Evolutionary conservation across 2,329 filamentous ascomycete species (phyloP), one percentile per base, ranked within the genome.

Genomic region (Diaporthe citri): DNA sequence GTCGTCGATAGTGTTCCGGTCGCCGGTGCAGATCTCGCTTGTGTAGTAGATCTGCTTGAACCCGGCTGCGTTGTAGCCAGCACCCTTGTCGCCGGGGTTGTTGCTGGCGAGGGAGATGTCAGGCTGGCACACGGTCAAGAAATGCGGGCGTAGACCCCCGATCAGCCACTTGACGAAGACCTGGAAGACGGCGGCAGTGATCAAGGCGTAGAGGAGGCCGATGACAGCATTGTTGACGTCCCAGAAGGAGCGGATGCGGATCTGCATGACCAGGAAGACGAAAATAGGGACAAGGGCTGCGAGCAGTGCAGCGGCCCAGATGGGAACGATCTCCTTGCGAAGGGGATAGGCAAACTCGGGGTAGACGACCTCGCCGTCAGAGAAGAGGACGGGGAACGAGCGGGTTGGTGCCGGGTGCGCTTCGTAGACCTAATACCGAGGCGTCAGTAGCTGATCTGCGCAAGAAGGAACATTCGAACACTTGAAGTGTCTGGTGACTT

Each of bases 91-190:
- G 57, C 86, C 87, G 8, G 83, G 78, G 5, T 83, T 84, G 48
- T 83, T 82, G 60, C 85, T 83, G 20, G 83, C 82, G 0, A 83
- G 82, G 4, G 84, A 84, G n/a, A 89, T 80, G 73, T 88, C 87
- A 0, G 92, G 93, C 81, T 92, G 89, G 87, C 93, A 95, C 71
- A 93, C 92, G 31, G 87, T 87, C 28, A 95, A 87, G 84, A 94
- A 95, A 82, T 94, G 91, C 1, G 93, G 93, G n/a, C 92, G 88
- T 28, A 93, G 85, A 20, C 93, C 93, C 20, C 93, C 93, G 77
- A 95, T 94, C 56, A 95, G 88, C 88, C 90, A 93, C 83, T 95
- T 95, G 81, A 95, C 79, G 80, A 94, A 92, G 78, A 95, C 93
- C 80, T 95, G 93, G 85, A 95, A 94, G 67, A 95, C 90, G n/a